These are phyloP conservation scores for Punctularia strigosozonata DNA, from an alignment of 768 basidiomycete genomes.

Conservation along the genomic window DNA sequence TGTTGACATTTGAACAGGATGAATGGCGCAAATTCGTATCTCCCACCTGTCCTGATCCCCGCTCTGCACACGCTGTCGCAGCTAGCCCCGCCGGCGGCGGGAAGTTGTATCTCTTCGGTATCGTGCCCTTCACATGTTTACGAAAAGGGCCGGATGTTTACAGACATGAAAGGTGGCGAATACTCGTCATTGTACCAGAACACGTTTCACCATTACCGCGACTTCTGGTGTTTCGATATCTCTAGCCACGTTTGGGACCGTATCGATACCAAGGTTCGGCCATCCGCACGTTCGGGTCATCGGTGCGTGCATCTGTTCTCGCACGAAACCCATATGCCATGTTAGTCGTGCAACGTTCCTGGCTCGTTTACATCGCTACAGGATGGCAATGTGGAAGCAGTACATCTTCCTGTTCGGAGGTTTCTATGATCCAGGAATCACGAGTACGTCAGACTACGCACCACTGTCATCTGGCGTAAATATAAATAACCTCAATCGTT, in stretches of 20 bases:
- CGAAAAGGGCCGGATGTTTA: background rate
- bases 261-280: constrained; percentile 75
- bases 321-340: too few relatives aligned
- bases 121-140: constrained; percentile 3
- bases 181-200: constrained; percentile 78
- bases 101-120: constrained; percentile 76
- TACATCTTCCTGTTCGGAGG: constrained; percentile 81
- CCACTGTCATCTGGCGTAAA: background rate
- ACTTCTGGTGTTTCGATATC: constrained; percentile 84
- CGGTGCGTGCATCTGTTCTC: constrained; percentile 44
- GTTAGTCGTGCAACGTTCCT: too few relatives aligned
- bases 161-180: constrained; percentile 50
- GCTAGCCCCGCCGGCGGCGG: constrained; percentile 70
- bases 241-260: constrained; percentile 73
- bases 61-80: constrained; percentile 78
- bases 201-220: constrained; percentile 79
- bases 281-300: constrained; percentile 75
- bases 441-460: constrained; percentile 36
- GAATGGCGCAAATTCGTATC: constrained; percentile 87
- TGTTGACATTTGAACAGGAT: constrained; percentile 39
- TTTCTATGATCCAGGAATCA: constrained; percentile 79
- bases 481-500: background rate
- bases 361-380: too few relatives aligned
- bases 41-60: constrained; percentile 75
- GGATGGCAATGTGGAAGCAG: constrained; percentile 88